A percentile compares a stretch with the other conserved stretches of the same genome.
Conservation (phyloP, 2,329 filamentous ascomycete species). For the Chaetoscypha palmicola region DNA sequence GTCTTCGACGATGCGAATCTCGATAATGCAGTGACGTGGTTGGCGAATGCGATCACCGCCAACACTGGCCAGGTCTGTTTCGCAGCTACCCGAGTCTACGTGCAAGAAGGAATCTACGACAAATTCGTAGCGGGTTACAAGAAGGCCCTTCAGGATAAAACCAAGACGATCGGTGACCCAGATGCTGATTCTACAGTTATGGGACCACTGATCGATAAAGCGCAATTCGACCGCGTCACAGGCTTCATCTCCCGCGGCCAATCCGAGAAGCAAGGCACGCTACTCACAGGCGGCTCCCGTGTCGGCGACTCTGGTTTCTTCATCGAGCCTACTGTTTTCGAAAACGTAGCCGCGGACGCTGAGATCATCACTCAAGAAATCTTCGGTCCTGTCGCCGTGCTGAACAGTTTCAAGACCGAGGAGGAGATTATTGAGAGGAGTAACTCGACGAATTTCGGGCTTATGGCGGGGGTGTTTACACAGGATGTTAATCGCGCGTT, state of each 20-base stretch:
- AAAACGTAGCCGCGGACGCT: conserved; percentile 35
- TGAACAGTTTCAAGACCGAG: conserved; percentile 51
- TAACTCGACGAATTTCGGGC: conserved; percentile 50
- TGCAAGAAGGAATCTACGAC: conserved; percentile 52
- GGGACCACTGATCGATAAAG: conserved; percentile 46
- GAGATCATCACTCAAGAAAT: conserved; percentile 22
- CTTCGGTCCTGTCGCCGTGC: conserved; percentile 50
- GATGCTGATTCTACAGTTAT: conserved; percentile 51
- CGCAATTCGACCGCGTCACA: conserved; percentile 20
- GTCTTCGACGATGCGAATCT: conserved; percentile 39
- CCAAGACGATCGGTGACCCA: conserved; percentile 54
- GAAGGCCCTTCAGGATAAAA: conserved; percentile 48
- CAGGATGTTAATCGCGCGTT: conserved; percentile 37
- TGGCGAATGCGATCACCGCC: conserved; percentile 47
- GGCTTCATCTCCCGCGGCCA: conserved; percentile 19
- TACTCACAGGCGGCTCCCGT: conserved; percentile 11
- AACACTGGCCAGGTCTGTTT: conserved; percentile 72
- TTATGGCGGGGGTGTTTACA: conserved; percentile 47
- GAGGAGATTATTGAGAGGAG: conserved; percentile 46
- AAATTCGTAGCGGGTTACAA: conserved; percentile 54
- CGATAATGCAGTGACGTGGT: conserved; percentile 41
- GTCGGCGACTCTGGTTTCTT: conserved; percentile 15
- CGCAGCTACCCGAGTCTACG: conserved; percentile 65
- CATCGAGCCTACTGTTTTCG: conserved; percentile 23
- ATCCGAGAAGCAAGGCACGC: conserved; percentile 21